These are phyloP conservation scores for Gaertneriomyces semiglobifer DNA, from an alignment of 192 early-diverging fungal genomes.

Conservation along the genomic window DNA sequence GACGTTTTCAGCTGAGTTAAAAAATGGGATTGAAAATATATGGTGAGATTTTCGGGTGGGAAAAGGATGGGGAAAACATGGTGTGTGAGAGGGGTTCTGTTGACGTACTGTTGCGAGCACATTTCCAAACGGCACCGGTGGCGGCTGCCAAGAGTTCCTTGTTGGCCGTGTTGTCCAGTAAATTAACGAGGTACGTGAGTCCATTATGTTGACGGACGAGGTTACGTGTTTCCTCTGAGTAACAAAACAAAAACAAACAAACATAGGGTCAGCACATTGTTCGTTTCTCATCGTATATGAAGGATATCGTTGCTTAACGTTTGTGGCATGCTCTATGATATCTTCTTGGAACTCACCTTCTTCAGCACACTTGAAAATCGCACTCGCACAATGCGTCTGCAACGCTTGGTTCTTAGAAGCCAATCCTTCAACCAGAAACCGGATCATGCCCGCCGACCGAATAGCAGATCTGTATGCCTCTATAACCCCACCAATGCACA, in stretches of 20 bases:
- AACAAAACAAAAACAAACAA: constrained; percentile 1
- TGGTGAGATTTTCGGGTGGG: not conserved
- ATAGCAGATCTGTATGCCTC: constrained; percentile 59
- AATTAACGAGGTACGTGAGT: constrained; percentile 50
- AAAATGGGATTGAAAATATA: constrained; percentile 1
- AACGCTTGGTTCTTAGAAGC: constrained; percentile 57
- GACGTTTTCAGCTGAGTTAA: constrained; percentile 59
- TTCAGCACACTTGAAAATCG: constrained; percentile 68
- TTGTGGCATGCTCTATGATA: not conserved
- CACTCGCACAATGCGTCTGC: constrained; percentile 60
- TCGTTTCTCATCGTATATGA: not conserved
- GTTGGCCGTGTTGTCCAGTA: constrained; percentile 58
- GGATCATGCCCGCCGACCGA: constrained; percentile 57
- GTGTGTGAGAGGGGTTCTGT: not conserved
- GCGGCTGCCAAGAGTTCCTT: constrained; percentile 64
- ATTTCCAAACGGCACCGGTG: constrained; percentile 67
- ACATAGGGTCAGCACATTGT: not conserved
- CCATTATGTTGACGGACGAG: constrained; percentile 56
- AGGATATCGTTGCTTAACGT: not conserved
- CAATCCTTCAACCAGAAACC: constrained; percentile 61
- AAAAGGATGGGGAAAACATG: not conserved
- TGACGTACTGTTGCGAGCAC: constrained; percentile 56
- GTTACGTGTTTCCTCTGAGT: constrained; percentile 53
- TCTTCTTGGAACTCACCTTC: constrained; percentile 38
- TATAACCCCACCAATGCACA: not conserved